Evolutionary conservation across 148 eudicot species (phyloP), one percentile per base, ranked within the genome.

Genomic region (Amaranthus palmeri): DNA sequence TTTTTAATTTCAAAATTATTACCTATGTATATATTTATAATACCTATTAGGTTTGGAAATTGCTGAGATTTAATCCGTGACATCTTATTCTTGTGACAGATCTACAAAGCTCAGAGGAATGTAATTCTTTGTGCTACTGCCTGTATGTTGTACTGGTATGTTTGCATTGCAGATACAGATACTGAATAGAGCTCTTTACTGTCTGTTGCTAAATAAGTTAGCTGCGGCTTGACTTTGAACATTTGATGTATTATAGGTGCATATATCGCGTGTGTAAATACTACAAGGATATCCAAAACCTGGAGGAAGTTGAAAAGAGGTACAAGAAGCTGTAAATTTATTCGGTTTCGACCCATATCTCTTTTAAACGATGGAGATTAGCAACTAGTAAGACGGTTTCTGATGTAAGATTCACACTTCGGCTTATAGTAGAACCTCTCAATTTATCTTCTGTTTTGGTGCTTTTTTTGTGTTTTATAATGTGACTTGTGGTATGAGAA

Each of bases 241-340:
- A 59, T 14, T 43, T 54, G 56, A 45, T 43, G 6, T 63, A 49
- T 53, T 64, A 5, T 74, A 95, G 98, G 98, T 89, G 88, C 81
- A 80, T 91, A 68, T 88, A 86, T 76, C 93, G 97, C 41, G 80
- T 89, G 47, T 91, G 93, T 83, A 89, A 88, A 81, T 91, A 84
- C 56, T 47, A 86, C 85, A 91, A 84, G 81, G 97, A 95, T 64
- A 78, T 95, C 42, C 83, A 89, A 57, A 85, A 83, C 75, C 75
- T 91, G 96, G 98, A 95, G 81, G 96, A 95, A 80, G 87, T 86
- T 59, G 98, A 95, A 76, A 91, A 95, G 97, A 84, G 97, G 79
- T 81, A 80, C 85, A 95, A 91, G 88, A 84, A 88, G 75, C 83
- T 89, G 80, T 95, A 95, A 77, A 8, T 54, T 72, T 57, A 50